A percentile compares a stretch with the other conserved stretches of the same genome.
Conservation (phyloP, 129 eudicot species). For the Arctium lappa region DNA sequence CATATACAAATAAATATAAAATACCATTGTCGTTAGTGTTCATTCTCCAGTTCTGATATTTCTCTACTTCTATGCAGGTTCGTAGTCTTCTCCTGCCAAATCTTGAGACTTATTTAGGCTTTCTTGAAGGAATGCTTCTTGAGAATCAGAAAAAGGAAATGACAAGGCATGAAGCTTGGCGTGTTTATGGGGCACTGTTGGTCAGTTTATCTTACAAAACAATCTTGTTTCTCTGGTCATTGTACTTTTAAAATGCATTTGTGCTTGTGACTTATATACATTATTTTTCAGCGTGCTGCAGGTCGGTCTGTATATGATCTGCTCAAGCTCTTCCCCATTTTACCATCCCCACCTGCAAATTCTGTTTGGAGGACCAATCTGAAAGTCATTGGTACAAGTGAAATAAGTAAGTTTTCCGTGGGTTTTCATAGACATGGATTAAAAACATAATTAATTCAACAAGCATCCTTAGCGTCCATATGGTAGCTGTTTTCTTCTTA, state of each 20-base stretch:
- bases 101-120: constrained; percentile 46
- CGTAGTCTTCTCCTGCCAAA: constrained; percentile 57
- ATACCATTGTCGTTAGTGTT: too few species aligned
- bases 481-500: too few species aligned
- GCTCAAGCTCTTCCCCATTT: constrained; percentile 56
- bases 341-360: constrained; percentile 41
- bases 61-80: constrained; percentile 46
- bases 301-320: constrained; percentile 64
- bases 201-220: constrained; percentile 32
- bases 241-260: not conserved
- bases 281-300: constrained; percentile 53
- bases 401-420: constrained; percentile 25
- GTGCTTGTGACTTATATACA: not conserved
- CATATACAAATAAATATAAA: too few species aligned
- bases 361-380: constrained; percentile 33
- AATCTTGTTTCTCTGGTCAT: not conserved
- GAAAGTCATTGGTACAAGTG: constrained; percentile 34
- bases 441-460: not conserved
- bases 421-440: not conserved
- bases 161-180: constrained; percentile 77
- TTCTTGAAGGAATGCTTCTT: constrained; percentile 62
- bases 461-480: not conserved
- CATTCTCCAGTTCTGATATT: not conserved
- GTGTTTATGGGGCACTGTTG: constrained; percentile 77
- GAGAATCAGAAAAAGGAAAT: constrained; percentile 64